Percentiles rank a stretch among this genome's conserved stretches.
These are phyloP conservation scores for Saturnispora mendoncae DNA, from an alignment of 805 yeast species.

Conservation along the genomic window DNA sequence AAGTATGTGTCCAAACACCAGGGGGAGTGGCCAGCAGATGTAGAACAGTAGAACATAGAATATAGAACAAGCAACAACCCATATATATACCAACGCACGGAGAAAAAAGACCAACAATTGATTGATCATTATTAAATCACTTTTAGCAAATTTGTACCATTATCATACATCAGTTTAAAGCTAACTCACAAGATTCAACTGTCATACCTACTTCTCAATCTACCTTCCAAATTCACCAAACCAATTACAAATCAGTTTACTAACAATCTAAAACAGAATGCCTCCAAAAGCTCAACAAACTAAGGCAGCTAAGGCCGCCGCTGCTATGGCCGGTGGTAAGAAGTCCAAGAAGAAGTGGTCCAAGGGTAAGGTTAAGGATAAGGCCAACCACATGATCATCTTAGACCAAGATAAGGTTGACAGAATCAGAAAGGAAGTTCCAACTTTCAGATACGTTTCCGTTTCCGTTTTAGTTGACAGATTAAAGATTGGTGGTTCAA, in stretches of 20 bases:
- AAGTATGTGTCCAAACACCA: neutral
- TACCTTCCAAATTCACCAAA: too few relatives aligned
- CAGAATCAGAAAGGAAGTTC: slow-evolving; percentile 98
- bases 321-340: slow-evolving; percentile 99
- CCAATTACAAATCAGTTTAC: too few relatives aligned
- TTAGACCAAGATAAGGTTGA: slow-evolving; percentile 98
- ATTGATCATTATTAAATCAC: too few relatives aligned
- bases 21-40: neutral
- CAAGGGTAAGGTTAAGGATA: slow-evolving; percentile 99
- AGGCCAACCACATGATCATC: slow-evolving; percentile 96
- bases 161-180: too few relatives aligned
- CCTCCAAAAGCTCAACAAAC: slow-evolving; percentile 99
- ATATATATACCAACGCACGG: neutral
- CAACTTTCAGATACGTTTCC: slow-evolving; percentile 96
- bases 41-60: neutral
- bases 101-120: too few relatives aligned
- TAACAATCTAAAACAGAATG: slow-evolving; percentile 44
- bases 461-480: slow-evolving; percentile 98
- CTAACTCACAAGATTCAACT: too few relatives aligned
- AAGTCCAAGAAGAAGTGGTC: slow-evolving; percentile 99
- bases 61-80: too few relatives aligned
- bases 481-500: slow-evolving; percentile 97
- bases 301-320: slow-evolving; percentile 99
- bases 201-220: too few relatives aligned
- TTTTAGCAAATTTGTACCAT: too few relatives aligned